These are phyloP conservation scores for Tilletia indica DNA, from an alignment of 1,284 basidiomycete species.

Conservation along the genomic window DNA sequence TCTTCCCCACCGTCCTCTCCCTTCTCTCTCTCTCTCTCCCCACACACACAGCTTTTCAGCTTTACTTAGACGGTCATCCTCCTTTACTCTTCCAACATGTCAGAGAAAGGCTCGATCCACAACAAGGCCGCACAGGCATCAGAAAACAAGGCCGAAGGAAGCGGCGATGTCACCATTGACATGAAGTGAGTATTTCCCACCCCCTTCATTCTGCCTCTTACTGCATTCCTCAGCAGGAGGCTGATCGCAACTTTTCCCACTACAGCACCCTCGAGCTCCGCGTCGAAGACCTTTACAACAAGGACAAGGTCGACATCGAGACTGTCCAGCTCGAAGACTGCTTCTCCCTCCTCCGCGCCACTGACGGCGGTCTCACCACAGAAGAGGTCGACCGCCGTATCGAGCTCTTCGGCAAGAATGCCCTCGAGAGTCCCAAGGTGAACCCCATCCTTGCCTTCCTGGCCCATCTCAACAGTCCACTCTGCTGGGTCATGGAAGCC, in stretches of 20 bases:
- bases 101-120: background rate
- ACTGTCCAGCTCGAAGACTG: constrained; percentile 95
- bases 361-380: constrained; percentile 71
- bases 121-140: background rate
- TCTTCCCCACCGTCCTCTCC: too few species aligned
- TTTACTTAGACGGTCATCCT: too few species aligned
- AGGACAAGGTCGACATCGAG: constrained; percentile 98
- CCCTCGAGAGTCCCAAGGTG: constrained; percentile 70
- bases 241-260: background rate
- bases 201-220: too few species aligned
- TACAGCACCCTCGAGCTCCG: constrained; percentile 71
- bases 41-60: too few species aligned
- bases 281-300: constrained; percentile 92
- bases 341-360: constrained; percentile 87
- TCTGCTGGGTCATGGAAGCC: constrained; percentile 92
- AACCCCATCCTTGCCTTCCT: constrained; percentile 58
- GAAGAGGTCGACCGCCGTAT: constrained; percentile 80
- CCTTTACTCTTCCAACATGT: background rate
- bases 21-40: too few species aligned
- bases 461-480: background rate
- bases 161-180: background rate
- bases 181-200: background rate
- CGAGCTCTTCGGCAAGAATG: constrained; percentile 95
- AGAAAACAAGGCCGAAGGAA: background rate
- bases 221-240: too few species aligned